Evolutionary conservation across 129 eudicot genomes (phyloP), one percentile per base, ranked within the genome.

Genomic region (Escallonia rubra): DNA sequence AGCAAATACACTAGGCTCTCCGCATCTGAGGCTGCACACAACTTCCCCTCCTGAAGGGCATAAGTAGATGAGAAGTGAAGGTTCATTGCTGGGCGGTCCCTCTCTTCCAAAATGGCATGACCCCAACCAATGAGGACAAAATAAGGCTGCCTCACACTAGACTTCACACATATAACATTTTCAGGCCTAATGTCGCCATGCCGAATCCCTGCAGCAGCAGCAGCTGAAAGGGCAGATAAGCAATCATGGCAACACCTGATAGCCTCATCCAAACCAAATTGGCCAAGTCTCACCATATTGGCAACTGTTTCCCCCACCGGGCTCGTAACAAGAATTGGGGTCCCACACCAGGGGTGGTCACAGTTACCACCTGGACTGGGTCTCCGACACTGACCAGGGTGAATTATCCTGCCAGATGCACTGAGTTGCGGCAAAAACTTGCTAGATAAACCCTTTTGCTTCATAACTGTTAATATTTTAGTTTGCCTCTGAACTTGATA

Each of bases 401-500:
- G 96, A 62, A 93, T 57, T 60, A 89, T 80, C 74, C 84, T 73
- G n/a, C 99, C 96, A 1, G 96, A 93, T 42, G 86, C 87, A 61
- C 43, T 67, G 51, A 93, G 39, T 57, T 86, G 85, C 40, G 99
- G 96, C 49, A 93, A 68, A 78, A 84, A 82, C 82, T 89, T 89
- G 84, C 89, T 86, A 6, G 96, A 86, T 67, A 93, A 69, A 49
- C 90, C 95, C 66, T 85, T 93, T 55, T 93, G 96, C 61, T 86
- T 89, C 96, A 93, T 93, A 41, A 89, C 60, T 5, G 87, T 72
- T 71, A 93, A 82, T 44, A 93, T 84, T 79, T 93, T 93, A 54
- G 96, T 93, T 67, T 93, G 99, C 79, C 99, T 85, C 70, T 93
- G 99, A 46, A 93, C 99, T 79, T 89, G 99, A 76, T 93, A 93